A percentile compares a stretch with the other conserved stretches of the same genome.
Evolutionary conservation across 2,329 filamentous ascomycete genomes (phyloP).

Genomic region (Arthrobotrys entomopaga): DNA sequence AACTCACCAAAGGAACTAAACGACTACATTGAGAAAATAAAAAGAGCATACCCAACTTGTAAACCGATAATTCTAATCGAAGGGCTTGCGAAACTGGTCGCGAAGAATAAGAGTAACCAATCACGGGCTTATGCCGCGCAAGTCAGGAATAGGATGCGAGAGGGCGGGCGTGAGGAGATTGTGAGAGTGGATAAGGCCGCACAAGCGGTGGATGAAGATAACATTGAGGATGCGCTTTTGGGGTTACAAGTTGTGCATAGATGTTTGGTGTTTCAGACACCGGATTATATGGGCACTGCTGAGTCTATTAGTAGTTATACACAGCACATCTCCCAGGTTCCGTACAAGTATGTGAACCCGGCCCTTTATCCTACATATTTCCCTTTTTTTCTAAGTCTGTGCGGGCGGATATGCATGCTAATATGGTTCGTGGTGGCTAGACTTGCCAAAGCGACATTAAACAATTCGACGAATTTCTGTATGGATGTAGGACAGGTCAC

Average conservation of each 20-base stretch:
- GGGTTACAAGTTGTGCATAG: constrained; percentile 75
- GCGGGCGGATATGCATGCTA: not conserved
- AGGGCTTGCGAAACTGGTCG: constrained; percentile 73
- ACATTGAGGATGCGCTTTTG: constrained; percentile 76
- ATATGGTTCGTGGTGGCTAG: constrained; percentile 1
- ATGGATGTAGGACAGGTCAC: constrained; percentile 82
- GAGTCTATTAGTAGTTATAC: constrained; percentile 79
- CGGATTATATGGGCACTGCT: constrained; percentile 71
- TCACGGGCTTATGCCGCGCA: constrained; percentile 75
- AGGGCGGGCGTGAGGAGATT: constrained; percentile 56
- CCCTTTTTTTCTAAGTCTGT: not conserved
- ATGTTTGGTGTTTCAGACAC: constrained; percentile 76
- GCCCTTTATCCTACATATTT: not conserved
- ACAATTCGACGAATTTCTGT: constrained; percentile 71
- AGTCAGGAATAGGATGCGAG: constrained; percentile 67
- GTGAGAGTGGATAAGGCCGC: constrained; percentile 38
- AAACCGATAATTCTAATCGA: constrained; percentile 77
- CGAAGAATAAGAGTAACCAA: constrained; percentile 73
- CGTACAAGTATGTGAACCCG: constrained; percentile 69
- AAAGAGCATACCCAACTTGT: constrained; percentile 66
- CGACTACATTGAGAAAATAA: constrained; percentile 69
- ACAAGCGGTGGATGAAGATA: constrained; percentile 71
- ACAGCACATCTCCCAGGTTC: constrained; percentile 79
- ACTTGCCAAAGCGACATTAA: constrained; percentile 33
- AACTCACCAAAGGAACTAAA: constrained; percentile 67